phyloP scores from a whole-genome alignment of 2,329 filamentous ascomycete species.

The Ilyonectria robusta region DNA sequence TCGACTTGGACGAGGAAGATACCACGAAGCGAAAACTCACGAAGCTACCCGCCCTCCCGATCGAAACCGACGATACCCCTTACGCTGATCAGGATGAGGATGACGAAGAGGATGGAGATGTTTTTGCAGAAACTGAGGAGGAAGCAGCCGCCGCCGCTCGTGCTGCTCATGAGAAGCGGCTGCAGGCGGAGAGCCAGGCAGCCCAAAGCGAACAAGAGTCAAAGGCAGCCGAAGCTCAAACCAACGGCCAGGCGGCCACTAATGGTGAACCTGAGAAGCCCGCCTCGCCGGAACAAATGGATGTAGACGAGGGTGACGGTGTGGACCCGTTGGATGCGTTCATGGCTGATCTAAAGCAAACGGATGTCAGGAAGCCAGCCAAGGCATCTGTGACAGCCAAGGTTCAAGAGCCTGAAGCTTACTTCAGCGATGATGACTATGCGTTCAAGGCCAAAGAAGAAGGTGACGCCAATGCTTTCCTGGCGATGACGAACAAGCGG shows the following conservation, averaged over 20 bases:
- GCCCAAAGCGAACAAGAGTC: conserved; percentile 58
- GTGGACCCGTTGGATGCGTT: conserved; percentile 96
- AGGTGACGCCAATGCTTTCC: conserved; percentile 62
- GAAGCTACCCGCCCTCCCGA: conserved; percentile 84
- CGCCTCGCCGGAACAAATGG: conserved; percentile 63
- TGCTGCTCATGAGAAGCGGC: conserved; percentile 86
- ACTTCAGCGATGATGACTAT: conserved; percentile 90
- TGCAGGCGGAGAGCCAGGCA: conserved; percentile 64
- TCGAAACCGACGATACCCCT: conserved; percentile 73
- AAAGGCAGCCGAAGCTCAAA: conserved; percentile 47
- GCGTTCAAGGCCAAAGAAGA: conserved; percentile 65
- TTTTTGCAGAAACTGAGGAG: conserved; percentile 87
- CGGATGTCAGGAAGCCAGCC: conserved; percentile 63
- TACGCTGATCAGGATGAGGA: conserved; percentile 76
- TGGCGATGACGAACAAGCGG: conserved; percentile 72
- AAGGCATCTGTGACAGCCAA: conserved; percentile 57
- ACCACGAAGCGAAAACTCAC: conserved; percentile 89
- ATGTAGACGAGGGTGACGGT: conserved; percentile 75
- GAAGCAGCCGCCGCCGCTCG: conserved; percentile 88
- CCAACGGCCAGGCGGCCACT: conserved; percentile 45
- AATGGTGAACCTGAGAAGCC: conserved; percentile 44
- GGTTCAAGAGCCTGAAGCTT: conserved; percentile 81
- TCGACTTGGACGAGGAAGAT: conserved; percentile 92
- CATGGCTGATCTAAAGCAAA: conserved; percentile 80
- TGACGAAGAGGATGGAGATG: conserved; percentile 81